Conservation (phyloP, 257 asterid species). For the Solanum phureja region DNA sequence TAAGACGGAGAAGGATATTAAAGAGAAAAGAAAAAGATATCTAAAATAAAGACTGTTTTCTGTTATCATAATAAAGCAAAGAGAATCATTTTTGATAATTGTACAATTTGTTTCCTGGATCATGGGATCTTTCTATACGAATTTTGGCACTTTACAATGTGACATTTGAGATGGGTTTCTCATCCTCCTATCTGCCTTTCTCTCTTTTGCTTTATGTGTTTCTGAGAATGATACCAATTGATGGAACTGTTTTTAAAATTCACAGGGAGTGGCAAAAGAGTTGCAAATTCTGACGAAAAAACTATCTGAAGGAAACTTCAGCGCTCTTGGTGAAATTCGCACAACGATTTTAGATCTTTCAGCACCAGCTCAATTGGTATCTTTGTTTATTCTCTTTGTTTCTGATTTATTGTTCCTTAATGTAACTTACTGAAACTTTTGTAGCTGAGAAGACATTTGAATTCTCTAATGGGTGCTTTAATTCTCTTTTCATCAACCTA, state of each 20-base stretch:
- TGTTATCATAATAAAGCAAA: not conserved
- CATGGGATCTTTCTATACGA: not conserved
- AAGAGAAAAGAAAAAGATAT: not conserved
- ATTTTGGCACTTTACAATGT: not conserved
- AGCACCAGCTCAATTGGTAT: constrained; percentile 85
- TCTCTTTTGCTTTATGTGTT: not conserved
- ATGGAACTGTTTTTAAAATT: not conserved
- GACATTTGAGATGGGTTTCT: not conserved
- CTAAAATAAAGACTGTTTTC: not conserved
- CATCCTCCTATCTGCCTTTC: not conserved
- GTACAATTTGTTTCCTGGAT: not conserved
- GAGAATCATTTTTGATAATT: not conserved
- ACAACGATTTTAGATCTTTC: constrained; percentile 62
- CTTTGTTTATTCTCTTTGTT: not conserved
- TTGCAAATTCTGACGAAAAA: constrained; percentile 41
- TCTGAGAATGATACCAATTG: not conserved
- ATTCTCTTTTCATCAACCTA: not conserved
- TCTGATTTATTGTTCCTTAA: not conserved
- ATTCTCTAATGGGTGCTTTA: not conserved
- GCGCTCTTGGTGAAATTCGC: constrained; percentile 68
- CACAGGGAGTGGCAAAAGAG: constrained; percentile 69
- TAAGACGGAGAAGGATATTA: not conserved
- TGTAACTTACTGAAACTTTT: not conserved
- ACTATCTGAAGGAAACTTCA: constrained; percentile 51
- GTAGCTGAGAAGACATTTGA: not conserved